Base-by-base conservation (phyloP, 2,329 filamentous ascomycete species). In the Blumeriella jaapii region DNA sequence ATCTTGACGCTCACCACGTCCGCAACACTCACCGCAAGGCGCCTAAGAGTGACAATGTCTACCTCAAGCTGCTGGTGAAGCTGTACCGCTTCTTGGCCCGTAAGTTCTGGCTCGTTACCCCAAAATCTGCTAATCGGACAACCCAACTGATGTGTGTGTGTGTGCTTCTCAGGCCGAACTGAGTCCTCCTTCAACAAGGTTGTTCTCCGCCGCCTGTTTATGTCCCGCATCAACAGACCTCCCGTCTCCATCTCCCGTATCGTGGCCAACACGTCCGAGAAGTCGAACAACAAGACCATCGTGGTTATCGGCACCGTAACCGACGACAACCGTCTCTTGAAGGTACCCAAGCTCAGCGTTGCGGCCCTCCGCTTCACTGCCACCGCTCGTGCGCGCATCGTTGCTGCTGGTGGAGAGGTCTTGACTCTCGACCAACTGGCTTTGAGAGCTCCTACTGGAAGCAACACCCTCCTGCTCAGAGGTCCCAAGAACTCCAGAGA, bases 121-220 rank as follows among this genome's bases (percentile, higher is more conserved):
- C n/a, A n/a, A n/a, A n/a, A n/a, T n/a, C n/a, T n/a, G n/a, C n/a
- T n/a, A n/a, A n/a, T n/a, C n/a, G n/a, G n/a, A n/a, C n/a, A n/a
- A n/a, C n/a, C n/a, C n/a, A n/a, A n/a, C n/a, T n/a, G n/a, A n/a
- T n/a, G n/a, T n/a, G n/a, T n/a, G n/a, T n/a, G n/a, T n/a, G n/a
- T n/a, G n/a, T n/a, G n/a, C n/a, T n/a, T n/a, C n/a, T n/a, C n/a
- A 93, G 84, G 86, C 69, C 87, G 91, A 62, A 98, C 91, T 62
- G 91, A 96, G 65, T 76, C 85, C 51, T 76, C 75, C 69, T 98
- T 98, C 83, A 98, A 98, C 82, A 93, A 94, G 75, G 83, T 91
- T 59, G 78, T 98, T 61, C 83, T 98, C 59, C 86, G 89, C 64
- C 84, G 91, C 60, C 82, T 98, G 46, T 94, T 94, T 63, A 94